phyloP scores from a whole-genome alignment of 2,329 filamentous ascomycete genomes.

The Canariomyces notabilis region DNA sequence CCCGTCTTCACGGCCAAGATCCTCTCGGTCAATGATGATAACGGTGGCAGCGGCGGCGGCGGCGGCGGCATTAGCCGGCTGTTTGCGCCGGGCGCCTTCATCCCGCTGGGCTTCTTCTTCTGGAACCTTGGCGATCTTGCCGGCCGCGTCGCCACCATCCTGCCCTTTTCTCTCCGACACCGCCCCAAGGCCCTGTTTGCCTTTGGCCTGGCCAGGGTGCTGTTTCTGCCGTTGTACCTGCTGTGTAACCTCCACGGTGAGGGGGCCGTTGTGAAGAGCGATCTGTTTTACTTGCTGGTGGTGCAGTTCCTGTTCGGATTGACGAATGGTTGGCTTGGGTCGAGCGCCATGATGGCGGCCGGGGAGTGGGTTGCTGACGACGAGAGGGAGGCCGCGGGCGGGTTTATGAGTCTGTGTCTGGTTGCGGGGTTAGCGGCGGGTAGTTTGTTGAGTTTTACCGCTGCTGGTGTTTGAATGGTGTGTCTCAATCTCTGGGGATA shows the following conservation, averaged over 20 bases:
- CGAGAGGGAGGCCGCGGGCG: constrained; percentile 83
- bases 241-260: constrained; percentile 81
- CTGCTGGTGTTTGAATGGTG: constrained; percentile 41
- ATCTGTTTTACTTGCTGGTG: constrained; percentile 79
- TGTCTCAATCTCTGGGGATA: not conserved
- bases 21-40: constrained; percentile 35
- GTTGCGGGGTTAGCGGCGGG: constrained; percentile 76
- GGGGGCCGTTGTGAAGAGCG: constrained; percentile 70
- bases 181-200: constrained; percentile 64
- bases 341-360: constrained; percentile 87
- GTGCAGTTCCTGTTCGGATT: constrained; percentile 81
- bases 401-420: constrained; percentile 91
- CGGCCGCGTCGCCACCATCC: constrained; percentile 65
- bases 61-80: constrained; percentile 43
- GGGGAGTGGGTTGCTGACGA: constrained; percentile 73
- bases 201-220: constrained; percentile 58
- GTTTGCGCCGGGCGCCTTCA: constrained; percentile 71
- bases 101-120: constrained; percentile 82
- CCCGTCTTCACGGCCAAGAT: constrained; percentile 82
- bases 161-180: constrained; percentile 53
- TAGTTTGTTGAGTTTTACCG: constrained; percentile 84
- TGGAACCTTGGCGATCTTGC: constrained; percentile 88
- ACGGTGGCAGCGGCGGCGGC: too few species aligned
- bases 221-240: constrained; percentile 78
- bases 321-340: constrained; percentile 81